Percentiles rank a stretch among this genome's conserved stretches.
phyloP scores from a whole-genome alignment of 2,329 filamentous ascomycete species.

The Microascus cirrosus region DNA sequence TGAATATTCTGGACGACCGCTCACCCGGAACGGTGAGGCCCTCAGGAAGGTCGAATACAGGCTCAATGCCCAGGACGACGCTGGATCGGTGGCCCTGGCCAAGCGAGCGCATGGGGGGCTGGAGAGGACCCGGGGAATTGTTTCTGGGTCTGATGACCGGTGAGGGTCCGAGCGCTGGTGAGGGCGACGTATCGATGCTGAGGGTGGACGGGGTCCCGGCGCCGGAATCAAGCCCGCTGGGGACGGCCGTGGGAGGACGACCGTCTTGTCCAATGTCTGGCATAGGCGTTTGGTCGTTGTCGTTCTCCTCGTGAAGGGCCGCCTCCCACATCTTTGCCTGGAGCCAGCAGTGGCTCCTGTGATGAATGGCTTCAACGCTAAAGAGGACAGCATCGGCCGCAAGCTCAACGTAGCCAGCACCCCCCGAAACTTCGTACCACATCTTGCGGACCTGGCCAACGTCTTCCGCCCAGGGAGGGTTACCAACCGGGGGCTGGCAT shows the following conservation, averaged over 20 bases:
- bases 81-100: constrained; percentile 24
- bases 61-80: constrained; percentile 30
- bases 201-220: constrained; percentile 11
- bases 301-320: constrained; percentile 11
- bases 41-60: constrained; percentile 14
- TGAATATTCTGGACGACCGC: constrained; percentile 7
- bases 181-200: constrained; percentile 12
- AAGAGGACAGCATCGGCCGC: constrained; percentile 50
- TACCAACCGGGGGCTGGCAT: constrained; percentile 62
- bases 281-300: background rate
- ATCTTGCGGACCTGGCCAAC: constrained; percentile 52
- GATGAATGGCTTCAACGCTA: constrained; percentile 49
- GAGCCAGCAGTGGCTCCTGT: constrained; percentile 45
- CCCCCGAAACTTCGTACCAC: constrained; percentile 66
- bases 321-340: constrained; percentile 39
- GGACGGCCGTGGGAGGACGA: background rate
- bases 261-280: background rate
- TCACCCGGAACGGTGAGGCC: constrained; percentile 5
- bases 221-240: background rate
- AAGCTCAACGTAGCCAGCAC: constrained; percentile 44
- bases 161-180: constrained; percentile 14
- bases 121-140: constrained; percentile 21
- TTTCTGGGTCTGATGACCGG: constrained; percentile 25
- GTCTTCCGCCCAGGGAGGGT: constrained; percentile 62
- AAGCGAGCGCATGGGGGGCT: constrained; percentile 12